These are phyloP conservation scores for Aspergillus eucalypticola DNA, from an alignment of 2,329 filamentous ascomycete species.

Conservation along the genomic window DNA sequence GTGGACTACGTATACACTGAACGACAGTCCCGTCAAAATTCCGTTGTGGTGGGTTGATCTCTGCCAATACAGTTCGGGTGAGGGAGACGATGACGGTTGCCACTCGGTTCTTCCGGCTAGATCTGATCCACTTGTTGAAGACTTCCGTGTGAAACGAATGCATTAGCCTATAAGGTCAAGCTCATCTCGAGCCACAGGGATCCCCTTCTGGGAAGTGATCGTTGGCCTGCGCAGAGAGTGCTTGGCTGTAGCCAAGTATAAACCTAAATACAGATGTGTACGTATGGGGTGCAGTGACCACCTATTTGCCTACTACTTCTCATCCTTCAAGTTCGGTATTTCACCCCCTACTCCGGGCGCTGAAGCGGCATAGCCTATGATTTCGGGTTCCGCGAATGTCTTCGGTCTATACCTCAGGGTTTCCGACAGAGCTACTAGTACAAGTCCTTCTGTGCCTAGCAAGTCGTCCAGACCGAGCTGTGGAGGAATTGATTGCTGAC, in stretches of 20 bases:
- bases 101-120: not conserved
- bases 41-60: not conserved
- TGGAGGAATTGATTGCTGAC: conserved; percentile 30
- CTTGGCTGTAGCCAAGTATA: not conserved
- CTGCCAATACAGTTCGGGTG: not conserved
- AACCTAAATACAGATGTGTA: not conserved
- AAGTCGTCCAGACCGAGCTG: conserved; percentile 44
- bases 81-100: not conserved
- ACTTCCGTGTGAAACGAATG: not conserved
- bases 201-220: not conserved
- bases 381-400: conserved; percentile 41
- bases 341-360: not conserved
- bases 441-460: conserved; percentile 46
- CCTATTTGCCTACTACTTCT: not conserved
- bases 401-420: conserved; percentile 38
- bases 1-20: not conserved
- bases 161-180: conserved; percentile 1
- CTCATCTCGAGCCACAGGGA: not conserved
- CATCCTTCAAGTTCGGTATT: not conserved
- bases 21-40: not conserved
- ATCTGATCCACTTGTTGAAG: not conserved
- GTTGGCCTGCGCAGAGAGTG: not conserved
- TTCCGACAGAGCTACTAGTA: conserved; percentile 42
- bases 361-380: conserved; percentile 41
- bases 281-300: not conserved